Conservation (phyloP, 192 early-diverging fungal species). For the Podila verticillata region DNA sequence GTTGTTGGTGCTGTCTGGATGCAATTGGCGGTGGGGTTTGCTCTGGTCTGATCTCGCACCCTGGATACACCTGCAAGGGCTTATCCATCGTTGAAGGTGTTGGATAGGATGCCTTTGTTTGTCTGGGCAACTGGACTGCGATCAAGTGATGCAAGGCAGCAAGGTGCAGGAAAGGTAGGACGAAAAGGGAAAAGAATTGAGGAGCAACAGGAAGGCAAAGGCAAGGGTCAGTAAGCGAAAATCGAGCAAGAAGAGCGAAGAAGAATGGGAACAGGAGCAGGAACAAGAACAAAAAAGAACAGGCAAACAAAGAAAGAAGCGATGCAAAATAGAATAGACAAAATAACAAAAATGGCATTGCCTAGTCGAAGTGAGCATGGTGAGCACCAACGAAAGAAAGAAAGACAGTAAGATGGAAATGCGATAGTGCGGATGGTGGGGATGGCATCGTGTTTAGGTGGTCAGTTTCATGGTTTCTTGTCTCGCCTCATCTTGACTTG, state of each 20-base stretch:
- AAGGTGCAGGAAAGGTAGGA: background rate
- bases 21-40: background rate
- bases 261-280: too few relatives aligned
- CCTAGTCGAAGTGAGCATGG: background rate
- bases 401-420: background rate
- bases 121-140: conserved; percentile 1
- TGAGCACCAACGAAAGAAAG: conserved; percentile 1
- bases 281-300: too few relatives aligned
- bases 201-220: too few relatives aligned
- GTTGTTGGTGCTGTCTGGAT: too few relatives aligned
- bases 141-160: background rate
- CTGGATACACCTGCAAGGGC: background rate
- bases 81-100: background rate
- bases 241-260: background rate
- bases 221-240: background rate
- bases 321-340: background rate
- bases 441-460: background rate
- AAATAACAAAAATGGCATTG: background rate
- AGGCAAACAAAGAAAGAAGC: background rate
- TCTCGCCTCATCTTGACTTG: too few relatives aligned
- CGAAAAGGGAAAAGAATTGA: background rate
- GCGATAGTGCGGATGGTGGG: background rate
- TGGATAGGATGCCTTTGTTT: background rate
- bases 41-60: background rate
- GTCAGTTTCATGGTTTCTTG: background rate